Percentiles rank a stretch among this genome's conserved stretches.
Conservation (phyloP, 225 moss, liverwort and hornwort species). For the Physcomitrium patens region DNA sequence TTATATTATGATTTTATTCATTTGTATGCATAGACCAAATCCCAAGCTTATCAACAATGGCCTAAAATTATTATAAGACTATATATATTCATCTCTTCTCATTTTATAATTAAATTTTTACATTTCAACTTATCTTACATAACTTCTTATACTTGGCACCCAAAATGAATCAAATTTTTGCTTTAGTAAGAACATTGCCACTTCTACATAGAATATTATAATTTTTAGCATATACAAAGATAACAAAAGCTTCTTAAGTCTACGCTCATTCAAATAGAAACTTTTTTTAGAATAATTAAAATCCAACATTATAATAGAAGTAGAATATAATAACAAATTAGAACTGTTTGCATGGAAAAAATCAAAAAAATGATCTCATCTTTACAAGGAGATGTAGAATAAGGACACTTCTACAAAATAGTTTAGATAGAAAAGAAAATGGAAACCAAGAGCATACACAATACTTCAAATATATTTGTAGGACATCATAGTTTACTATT, state of each 20-base stretch:
- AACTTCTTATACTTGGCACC: too few relatives aligned
- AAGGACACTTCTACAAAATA: constrained; percentile 73
- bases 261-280: constrained; percentile 80
- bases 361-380: constrained; percentile 73
- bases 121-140: too few relatives aligned
- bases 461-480: constrained; percentile 72
- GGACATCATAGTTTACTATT: constrained; percentile 61
- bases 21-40: too few relatives aligned
- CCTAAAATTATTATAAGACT: too few relatives aligned
- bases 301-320: constrained; percentile 51
- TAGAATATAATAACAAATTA: constrained; percentile 63
- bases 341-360: constrained; percentile 64
- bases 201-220: constrained; percentile 54
- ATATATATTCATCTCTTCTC: too few relatives aligned
- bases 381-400: constrained; percentile 77
- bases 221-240: constrained; percentile 45
- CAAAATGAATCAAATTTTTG: constrained; percentile 78
- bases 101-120: too few relatives aligned
- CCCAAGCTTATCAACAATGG: too few relatives aligned
- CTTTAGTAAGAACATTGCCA: constrained; percentile 64
- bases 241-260: constrained; percentile 61
- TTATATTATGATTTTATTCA: too few relatives aligned
- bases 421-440: constrained; percentile 69
- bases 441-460: constrained; percentile 67
- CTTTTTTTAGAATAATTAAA: constrained; percentile 63